phyloP scores from a whole-genome alignment of 257 asterid genomes.

The Primulina eburnea region DNA sequence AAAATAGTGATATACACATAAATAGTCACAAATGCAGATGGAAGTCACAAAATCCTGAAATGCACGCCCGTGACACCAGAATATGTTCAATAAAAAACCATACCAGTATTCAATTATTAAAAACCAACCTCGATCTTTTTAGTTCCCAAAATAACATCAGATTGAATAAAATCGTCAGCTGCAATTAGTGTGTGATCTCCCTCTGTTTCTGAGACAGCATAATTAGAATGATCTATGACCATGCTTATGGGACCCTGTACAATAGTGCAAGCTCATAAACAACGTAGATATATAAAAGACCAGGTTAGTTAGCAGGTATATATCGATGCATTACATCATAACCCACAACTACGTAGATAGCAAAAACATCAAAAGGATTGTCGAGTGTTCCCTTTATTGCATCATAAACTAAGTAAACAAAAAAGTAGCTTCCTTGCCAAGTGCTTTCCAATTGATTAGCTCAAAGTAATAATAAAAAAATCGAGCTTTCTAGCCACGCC shows the following conservation, averaged over 20 bases:
- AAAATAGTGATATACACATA: neutral
- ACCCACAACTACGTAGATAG: neutral
- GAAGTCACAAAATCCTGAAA: neutral
- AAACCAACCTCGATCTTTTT: conserved; percentile 54
- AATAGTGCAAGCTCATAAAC: conserved; percentile 6
- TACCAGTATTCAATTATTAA: neutral
- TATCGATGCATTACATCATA: neutral
- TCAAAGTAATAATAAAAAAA: neutral
- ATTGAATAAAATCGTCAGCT: conserved; percentile 54
- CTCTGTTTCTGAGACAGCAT: conserved; percentile 58
- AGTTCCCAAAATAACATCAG: conserved; percentile 65
- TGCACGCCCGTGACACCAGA: neutral
- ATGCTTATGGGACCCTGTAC: conserved; percentile 62
- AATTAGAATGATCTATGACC: conserved; percentile 70
- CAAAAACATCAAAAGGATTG: conserved; percentile 1
- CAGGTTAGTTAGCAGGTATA: neutral
- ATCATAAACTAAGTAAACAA: neutral
- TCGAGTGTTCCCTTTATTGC: neutral
- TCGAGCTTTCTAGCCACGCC: neutral
- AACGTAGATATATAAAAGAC: conserved; percentile 5
- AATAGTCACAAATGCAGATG: neutral
- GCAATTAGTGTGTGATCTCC: conserved; percentile 81
- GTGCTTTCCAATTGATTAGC: neutral
- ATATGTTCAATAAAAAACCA: neutral
- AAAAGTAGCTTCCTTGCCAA: neutral